Conservation (phyloP, 805 yeast genomes). For the Danielia oregonensis region DNA sequence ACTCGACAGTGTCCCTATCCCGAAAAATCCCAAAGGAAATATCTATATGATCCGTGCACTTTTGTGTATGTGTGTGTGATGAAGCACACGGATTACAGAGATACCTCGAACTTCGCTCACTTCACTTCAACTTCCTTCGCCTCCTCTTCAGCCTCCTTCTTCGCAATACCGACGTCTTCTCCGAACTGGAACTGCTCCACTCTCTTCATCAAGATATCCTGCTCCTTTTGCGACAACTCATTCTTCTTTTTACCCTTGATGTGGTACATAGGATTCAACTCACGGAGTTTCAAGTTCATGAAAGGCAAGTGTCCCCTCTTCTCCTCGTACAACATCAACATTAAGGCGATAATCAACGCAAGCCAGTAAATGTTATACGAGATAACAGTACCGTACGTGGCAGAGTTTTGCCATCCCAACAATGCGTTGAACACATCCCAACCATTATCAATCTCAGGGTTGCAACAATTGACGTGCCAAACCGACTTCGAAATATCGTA, state of each 20-base stretch:
- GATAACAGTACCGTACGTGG: constrained; percentile 87
- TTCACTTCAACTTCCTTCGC: neutral
- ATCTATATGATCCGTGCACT: neutral
- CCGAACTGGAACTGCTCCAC: constrained; percentile 17
- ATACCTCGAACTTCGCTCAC: neutral
- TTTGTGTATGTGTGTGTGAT: constrained; percentile 1
- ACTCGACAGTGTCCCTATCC: too few species aligned
- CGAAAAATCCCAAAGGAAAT: neutral
- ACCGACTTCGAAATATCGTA: constrained; percentile 76
- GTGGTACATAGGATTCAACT: constrained; percentile 72
- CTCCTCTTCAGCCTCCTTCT: neutral
- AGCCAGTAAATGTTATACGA: constrained; percentile 91
- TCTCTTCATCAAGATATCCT: constrained; percentile 46
- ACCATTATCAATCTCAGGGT: constrained; percentile 87
- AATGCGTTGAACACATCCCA: constrained; percentile 96
- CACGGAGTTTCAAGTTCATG: constrained; percentile 35
- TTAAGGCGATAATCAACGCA: constrained; percentile 49
- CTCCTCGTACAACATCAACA: constrained; percentile 77
- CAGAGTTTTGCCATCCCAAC: constrained; percentile 97
- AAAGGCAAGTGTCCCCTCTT: constrained; percentile 78
- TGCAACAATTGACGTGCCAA: constrained; percentile 98
- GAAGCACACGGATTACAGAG: too few species aligned
- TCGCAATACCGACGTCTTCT: constrained; percentile 1
- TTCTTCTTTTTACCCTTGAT: constrained; percentile 64
- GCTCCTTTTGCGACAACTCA: constrained; percentile 51